Evolutionary conservation across 2,329 filamentous ascomycete species (phyloP).

Genomic region (Cordyceps cicadae): DNA sequence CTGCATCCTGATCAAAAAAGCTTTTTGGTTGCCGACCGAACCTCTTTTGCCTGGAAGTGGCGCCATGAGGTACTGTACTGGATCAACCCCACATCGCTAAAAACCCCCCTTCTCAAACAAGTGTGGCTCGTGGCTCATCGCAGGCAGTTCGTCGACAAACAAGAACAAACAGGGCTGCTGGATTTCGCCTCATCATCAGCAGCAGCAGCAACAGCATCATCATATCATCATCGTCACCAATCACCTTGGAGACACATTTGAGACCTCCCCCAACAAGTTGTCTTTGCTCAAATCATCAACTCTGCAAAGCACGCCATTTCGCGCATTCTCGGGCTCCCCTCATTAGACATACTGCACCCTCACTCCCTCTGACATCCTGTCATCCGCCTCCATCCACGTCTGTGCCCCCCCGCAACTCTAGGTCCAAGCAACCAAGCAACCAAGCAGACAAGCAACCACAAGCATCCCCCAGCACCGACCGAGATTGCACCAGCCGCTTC

Average conservation of each 20-base stretch:
- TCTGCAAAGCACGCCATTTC: not conserved
- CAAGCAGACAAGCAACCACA: not conserved
- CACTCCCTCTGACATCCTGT: not conserved
- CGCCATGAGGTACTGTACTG: not conserved
- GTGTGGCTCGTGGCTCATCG: not conserved
- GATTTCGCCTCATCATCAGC: not conserved
- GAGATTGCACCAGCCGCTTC: not conserved
- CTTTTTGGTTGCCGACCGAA: too few species aligned
- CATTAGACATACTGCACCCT: not conserved
- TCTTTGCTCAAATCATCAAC: not conserved
- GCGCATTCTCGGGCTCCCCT: not conserved
- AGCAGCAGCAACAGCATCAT: too few species aligned
- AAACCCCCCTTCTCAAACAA: not conserved
- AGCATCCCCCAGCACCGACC: not conserved
- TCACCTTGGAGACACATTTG: not conserved
- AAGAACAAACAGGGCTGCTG: not conserved
- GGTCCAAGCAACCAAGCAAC: not conserved
- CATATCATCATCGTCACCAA: not conserved
- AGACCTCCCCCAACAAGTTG: not conserved
- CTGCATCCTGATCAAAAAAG: too few species aligned
- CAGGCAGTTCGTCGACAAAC: not conserved
- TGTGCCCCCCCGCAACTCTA: conserved; percentile 3
- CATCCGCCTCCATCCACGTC: not conserved
- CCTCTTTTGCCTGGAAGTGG: not conserved
- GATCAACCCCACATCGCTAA: not conserved